Conservation (phyloP, 192 early-diverging fungal species). For the Phycomyces nitens region DNA sequence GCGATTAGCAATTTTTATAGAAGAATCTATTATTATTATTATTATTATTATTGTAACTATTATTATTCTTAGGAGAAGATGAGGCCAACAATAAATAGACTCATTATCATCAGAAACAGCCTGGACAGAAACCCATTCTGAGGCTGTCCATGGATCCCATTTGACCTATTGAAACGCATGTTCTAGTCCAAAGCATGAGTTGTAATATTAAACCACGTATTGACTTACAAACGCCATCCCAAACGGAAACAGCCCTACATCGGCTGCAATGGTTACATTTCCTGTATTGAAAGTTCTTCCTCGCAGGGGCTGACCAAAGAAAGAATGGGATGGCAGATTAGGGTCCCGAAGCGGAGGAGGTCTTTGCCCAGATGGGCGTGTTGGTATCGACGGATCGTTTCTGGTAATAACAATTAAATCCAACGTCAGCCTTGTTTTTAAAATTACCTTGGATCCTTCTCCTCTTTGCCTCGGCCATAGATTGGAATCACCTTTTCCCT, state of each 20-base stretch:
- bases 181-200: too few species aligned
- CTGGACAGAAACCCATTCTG: not conserved
- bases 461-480: constrained; percentile 75
- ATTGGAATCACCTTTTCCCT: constrained; percentile 82
- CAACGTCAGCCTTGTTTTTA: too few species aligned
- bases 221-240: constrained; percentile 55
- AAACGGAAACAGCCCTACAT: constrained; percentile 72
- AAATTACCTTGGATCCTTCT: constrained; percentile 66
- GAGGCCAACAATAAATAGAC: constrained; percentile 4
- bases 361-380: constrained; percentile 73
- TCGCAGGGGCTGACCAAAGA: constrained; percentile 33
- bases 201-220: too few species aligned
- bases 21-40: too few species aligned
- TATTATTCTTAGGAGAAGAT: constrained; percentile 4
- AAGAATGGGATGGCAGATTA: constrained; percentile 40
- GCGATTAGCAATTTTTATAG: too few species aligned
- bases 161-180: not conserved
- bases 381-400: constrained; percentile 51
- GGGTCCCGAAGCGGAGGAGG: constrained; percentile 64
- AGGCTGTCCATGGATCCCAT: not conserved
- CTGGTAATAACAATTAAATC: not conserved
- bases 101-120: constrained; percentile 6
- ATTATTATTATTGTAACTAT: too few species aligned
- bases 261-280: constrained; percentile 60
- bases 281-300: constrained; percentile 34